phyloP scores from a whole-genome alignment of 177 flowering plant species.

The Telopea speciosissima region DNA sequence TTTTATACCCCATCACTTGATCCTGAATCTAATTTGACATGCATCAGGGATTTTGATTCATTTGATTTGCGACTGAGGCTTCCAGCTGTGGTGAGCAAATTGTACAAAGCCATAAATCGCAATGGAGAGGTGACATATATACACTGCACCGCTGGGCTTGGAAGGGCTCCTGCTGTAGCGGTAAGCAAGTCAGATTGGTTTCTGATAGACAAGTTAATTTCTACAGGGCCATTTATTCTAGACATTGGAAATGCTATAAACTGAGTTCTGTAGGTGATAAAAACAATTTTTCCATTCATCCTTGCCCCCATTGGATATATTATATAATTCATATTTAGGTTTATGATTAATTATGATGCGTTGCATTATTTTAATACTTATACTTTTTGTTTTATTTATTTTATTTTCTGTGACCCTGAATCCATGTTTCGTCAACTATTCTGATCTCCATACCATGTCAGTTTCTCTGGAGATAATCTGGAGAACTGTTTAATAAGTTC shows the following conservation, averaged over 20 bases:
- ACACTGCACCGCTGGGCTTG: constrained; percentile 98
- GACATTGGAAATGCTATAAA: background rate
- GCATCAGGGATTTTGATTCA: constrained; percentile 83
- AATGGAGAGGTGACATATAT: constrained; percentile 91
- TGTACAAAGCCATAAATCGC: constrained; percentile 62
- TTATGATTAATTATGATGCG: too few relatives aligned
- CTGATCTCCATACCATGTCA: too few relatives aligned
- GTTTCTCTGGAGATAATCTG: too few relatives aligned
- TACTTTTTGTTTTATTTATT: too few relatives aligned
- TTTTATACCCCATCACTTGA: background rate
- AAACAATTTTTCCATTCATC: too few relatives aligned
- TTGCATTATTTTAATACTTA: too few relatives aligned
- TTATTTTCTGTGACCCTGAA: too few relatives aligned
- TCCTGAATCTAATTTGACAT: constrained; percentile 14
- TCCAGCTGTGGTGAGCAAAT: constrained; percentile 75
- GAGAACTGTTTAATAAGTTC: too few relatives aligned
- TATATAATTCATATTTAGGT: too few relatives aligned
- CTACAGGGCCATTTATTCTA: background rate
- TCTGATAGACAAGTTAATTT: background rate
- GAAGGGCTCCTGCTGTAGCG: constrained; percentile 96
- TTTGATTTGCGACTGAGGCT: constrained; percentile 82
- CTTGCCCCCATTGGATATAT: too few relatives aligned
- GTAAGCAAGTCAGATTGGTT: constrained; percentile 33
- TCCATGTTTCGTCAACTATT: too few relatives aligned
- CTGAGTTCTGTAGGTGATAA: too few relatives aligned